Evolutionary conservation across 108 stramenopile genomes (phyloP).

Genomic region (Nannochloropsis granulata): DNA sequence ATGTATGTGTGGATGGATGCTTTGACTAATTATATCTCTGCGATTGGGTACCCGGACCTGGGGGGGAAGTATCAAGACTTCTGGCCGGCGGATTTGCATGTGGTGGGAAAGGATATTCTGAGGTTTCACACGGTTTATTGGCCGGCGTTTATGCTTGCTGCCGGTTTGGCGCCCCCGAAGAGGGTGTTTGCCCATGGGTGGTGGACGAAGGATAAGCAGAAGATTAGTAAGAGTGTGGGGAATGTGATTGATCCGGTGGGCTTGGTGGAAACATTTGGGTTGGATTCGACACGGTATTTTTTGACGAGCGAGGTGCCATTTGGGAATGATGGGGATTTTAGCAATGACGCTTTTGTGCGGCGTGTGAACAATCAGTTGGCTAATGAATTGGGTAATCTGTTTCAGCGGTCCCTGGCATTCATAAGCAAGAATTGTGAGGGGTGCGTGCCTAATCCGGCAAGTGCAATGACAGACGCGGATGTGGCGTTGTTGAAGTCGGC

Average conservation of each 20-base stretch:
- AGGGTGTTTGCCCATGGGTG: conserved; percentile 90
- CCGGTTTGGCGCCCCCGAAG: conserved; percentile 72
- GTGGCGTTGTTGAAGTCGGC: conserved; percentile 49
- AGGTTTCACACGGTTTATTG: conserved; percentile 95
- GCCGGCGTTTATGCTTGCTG: conserved; percentile 71
- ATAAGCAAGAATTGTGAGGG: conserved; percentile 67
- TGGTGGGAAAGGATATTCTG: conserved; percentile 96
- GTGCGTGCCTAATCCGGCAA: conserved; percentile 1
- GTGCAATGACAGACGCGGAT: conserved; percentile 46
- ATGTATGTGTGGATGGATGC: conserved; percentile 99
- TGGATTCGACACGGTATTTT: conserved; percentile 77
- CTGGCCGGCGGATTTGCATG: conserved; percentile 75
- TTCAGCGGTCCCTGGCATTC: conserved; percentile 67
- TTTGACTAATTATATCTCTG: conserved; percentile 83
- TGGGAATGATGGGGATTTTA: conserved; percentile 82
- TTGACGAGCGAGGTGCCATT: conserved; percentile 73
- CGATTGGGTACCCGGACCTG: conserved; percentile 61
- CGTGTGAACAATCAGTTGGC: conserved; percentile 71
- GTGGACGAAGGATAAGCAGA: conserved; percentile 93
- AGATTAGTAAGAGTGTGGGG: conserved; percentile 61
- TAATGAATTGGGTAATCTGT: conserved; percentile 83
- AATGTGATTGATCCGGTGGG: conserved; percentile 78
- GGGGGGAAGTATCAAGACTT: conserved; percentile 13
- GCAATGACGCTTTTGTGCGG: conserved; percentile 54
- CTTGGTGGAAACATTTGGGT: conserved; percentile 64